phyloP scores from a whole-genome alignment of 2,329 filamentous ascomycete species.

The Coleophoma eucalyptorum region DNA sequence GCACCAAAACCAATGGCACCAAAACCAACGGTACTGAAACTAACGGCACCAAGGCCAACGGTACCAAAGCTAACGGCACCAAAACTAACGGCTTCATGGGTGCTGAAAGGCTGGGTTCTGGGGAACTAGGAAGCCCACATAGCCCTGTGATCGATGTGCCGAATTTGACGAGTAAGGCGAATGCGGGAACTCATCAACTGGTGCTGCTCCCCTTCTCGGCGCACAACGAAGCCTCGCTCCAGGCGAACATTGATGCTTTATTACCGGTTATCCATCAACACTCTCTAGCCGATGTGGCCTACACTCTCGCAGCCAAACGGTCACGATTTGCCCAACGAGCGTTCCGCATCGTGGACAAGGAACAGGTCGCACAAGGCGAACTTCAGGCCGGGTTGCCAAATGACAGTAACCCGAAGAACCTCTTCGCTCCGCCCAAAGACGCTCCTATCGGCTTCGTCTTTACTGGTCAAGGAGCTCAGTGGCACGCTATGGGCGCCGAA shows the following conservation, averaged over 20 bases:
- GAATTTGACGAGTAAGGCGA: no score
- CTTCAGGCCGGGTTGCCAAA: no score
- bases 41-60: no score
- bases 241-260: background rate
- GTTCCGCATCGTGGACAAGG: background rate
- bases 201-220: background rate
- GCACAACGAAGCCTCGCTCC: background rate
- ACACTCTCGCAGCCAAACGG: background rate
- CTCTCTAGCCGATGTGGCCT: background rate
- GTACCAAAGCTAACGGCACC: no score
- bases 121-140: no score
- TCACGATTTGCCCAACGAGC: background rate
- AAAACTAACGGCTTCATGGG: no score
- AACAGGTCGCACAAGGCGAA: background rate
- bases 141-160: no score
- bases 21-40: no score
- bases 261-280: background rate
- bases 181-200: no score
- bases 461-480: constrained; percentile 27
- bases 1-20: no score
- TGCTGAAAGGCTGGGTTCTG: no score
- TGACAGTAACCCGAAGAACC: background rate
- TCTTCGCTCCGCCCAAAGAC: background rate
- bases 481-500: constrained; percentile 19
- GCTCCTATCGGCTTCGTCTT: constrained; percentile 20